Evolutionary conservation across 306 rosid species (phyloP).

Genomic region (Hippophae rhamnoides): DNA sequence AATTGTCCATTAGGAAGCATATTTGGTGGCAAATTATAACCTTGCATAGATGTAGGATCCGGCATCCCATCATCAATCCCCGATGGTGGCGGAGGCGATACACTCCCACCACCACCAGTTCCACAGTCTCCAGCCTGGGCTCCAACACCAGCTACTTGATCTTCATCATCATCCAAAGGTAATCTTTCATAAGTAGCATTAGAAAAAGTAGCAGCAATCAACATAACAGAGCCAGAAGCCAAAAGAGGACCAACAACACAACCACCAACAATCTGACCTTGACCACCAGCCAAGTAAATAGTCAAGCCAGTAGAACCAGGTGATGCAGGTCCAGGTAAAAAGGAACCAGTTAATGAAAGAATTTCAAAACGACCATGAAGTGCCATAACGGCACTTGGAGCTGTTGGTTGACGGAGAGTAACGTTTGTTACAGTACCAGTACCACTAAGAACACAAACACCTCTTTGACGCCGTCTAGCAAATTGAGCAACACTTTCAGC

Average conservation of each 20-base stretch:
- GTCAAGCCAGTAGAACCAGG: constrained; percentile 63
- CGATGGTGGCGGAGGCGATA: not conserved
- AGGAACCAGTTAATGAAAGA: constrained; percentile 54
- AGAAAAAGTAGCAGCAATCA: constrained; percentile 70
- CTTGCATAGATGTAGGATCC: constrained; percentile 31
- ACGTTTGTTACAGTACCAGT: constrained; percentile 64
- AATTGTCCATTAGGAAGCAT: constrained; percentile 44
- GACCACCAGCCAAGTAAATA: constrained; percentile 65
- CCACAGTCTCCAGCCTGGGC: constrained; percentile 14
- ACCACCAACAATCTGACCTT: constrained; percentile 73
- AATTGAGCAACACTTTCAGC: constrained; percentile 52
- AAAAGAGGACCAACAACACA: constrained; percentile 63
- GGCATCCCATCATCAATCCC: constrained; percentile 27
- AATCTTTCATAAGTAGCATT: constrained; percentile 71
- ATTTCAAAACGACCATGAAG: constrained; percentile 79
- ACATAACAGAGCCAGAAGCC: constrained; percentile 70
- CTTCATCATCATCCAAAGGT: constrained; percentile 63
- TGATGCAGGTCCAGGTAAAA: constrained; percentile 57
- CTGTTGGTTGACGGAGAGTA: constrained; percentile 56
- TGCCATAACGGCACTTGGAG: constrained; percentile 45
- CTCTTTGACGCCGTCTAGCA: constrained; percentile 60
- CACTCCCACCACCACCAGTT: constrained; percentile 1
- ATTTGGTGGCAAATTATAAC: constrained; percentile 38
- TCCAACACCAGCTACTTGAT: constrained; percentile 10
- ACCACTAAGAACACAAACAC: constrained; percentile 61